Percentiles rank a stretch among this genome's conserved stretches.
Conservation (phyloP, 2,329 filamentous ascomycete genomes). For the Calonectria pseudoreteaudii region DNA sequence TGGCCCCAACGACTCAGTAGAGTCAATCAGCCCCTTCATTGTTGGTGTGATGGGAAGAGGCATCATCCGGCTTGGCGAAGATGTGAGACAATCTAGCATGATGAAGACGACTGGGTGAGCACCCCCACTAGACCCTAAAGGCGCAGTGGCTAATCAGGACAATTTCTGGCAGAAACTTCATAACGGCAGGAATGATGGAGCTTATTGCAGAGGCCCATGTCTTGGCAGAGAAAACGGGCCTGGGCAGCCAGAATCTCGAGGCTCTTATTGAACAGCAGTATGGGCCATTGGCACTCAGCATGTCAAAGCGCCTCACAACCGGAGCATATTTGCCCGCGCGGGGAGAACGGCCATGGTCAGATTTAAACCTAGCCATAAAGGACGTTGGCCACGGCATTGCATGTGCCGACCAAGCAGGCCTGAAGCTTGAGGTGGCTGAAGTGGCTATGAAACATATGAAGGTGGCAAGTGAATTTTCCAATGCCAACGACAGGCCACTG, state of each 20-base stretch:
- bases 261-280: slow-evolving; percentile 56
- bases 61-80: slow-evolving; percentile 56
- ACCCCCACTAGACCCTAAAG: not conserved
- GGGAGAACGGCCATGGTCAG: slow-evolving; percentile 57
- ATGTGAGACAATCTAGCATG: slow-evolving; percentile 56
- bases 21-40: slow-evolving; percentile 52
- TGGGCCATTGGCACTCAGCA: slow-evolving; percentile 50
- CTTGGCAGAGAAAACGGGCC: slow-evolving; percentile 58
- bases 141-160: not conserved
- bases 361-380: slow-evolving; percentile 62
- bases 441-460: slow-evolving; percentile 56
- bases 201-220: slow-evolving; percentile 62
- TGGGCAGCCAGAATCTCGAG: slow-evolving; percentile 55
- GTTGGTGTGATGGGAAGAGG: slow-evolving; percentile 55
- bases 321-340: slow-evolving; percentile 52
- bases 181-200: slow-evolving; percentile 62
- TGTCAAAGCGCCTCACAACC: slow-evolving; percentile 52
- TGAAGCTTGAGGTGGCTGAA: slow-evolving; percentile 55
- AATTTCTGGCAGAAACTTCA: slow-evolving; percentile 54
- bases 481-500: slow-evolving; percentile 49
- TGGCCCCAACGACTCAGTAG: slow-evolving; percentile 51
- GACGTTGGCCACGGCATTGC: slow-evolving; percentile 63
- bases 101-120: slow-evolving; percentile 61
- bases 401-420: slow-evolving; percentile 53
- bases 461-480: slow-evolving; percentile 54